Evolutionary conservation across 108 stramenopile species (phyloP).

Genomic region (Aurantiochytrium sp.): DNA sequence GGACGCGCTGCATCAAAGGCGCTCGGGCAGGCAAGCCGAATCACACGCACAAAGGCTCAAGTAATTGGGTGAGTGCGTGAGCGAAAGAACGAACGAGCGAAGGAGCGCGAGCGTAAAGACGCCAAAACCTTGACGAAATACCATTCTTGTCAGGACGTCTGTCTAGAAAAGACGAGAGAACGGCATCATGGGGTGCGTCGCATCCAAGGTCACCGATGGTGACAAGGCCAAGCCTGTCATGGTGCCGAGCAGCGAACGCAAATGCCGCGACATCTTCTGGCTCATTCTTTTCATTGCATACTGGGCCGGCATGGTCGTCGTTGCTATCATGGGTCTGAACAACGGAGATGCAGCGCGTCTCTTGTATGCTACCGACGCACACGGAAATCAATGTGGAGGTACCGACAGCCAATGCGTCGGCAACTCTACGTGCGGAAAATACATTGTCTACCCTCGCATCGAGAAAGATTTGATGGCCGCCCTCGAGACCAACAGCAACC

Average conservation of each 20-base stretch:
- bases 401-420: background rate
- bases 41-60: too few species aligned
- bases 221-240: background rate
- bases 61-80: too few species aligned
- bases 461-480: background rate
- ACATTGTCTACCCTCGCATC: conserved; percentile 15
- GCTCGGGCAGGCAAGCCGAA: too few species aligned
- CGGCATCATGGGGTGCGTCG: background rate
- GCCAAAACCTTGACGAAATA: too few species aligned
- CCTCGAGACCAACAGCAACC: background rate
- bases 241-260: background rate
- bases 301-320: background rate
- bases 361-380: background rate
- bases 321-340: background rate
- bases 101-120: too few species aligned
- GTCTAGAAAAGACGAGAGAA: too few species aligned
- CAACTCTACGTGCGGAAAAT: background rate
- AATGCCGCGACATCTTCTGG: conserved; percentile 14
- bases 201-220: background rate
- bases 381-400: background rate
- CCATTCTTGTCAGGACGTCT: too few species aligned
- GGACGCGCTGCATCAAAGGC: too few species aligned
- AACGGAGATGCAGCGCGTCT: background rate
- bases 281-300: background rate
- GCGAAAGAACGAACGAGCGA: too few species aligned